A percentile compares a stretch with the other conserved stretches of the same genome.
Conservation (phyloP, 179 eudicot species). For the Beta lomatogona region DNA sequence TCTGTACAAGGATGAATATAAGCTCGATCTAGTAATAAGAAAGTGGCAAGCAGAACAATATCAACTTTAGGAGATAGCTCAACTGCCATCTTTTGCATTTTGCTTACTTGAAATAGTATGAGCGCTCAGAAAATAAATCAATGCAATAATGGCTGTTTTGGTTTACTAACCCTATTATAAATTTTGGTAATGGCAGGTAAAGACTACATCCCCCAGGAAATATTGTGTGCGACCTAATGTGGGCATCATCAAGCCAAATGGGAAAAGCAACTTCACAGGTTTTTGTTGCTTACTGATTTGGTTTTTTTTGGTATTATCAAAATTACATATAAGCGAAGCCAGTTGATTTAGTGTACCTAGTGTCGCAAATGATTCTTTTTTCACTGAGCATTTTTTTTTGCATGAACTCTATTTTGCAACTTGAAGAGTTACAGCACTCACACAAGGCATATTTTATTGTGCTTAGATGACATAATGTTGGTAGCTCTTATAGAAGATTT, state of each 20-base stretch:
- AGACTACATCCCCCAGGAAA: conserved; percentile 90
- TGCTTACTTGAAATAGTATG: not conserved
- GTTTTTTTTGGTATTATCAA: not conserved
- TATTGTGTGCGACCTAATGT: conserved; percentile 82
- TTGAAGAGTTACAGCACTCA: not conserved
- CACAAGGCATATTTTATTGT: not conserved
- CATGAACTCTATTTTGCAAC: not conserved
- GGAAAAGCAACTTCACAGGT: conserved; percentile 73
- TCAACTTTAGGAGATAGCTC: not conserved
- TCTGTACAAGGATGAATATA: not conserved
- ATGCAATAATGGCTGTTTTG: not conserved
- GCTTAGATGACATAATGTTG: not conserved
- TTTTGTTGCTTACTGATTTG: conserved; percentile 5
- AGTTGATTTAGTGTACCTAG: not conserved
- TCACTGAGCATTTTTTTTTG: not conserved
- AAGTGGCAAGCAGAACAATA: not conserved
- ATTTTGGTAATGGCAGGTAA: conserved; percentile 58
- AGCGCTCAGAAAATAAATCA: not conserved
- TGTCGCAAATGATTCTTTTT: not conserved
- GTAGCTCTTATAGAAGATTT: not conserved
- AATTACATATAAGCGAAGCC: not conserved
- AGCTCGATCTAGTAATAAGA: not conserved
- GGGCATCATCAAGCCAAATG: conserved; percentile 70
- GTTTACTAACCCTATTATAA: not conserved
- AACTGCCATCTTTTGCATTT: not conserved